Evolutionary conservation across 257 asterid genomes (phyloP).

Genomic region (Nyctanthes arbortristis): DNA sequence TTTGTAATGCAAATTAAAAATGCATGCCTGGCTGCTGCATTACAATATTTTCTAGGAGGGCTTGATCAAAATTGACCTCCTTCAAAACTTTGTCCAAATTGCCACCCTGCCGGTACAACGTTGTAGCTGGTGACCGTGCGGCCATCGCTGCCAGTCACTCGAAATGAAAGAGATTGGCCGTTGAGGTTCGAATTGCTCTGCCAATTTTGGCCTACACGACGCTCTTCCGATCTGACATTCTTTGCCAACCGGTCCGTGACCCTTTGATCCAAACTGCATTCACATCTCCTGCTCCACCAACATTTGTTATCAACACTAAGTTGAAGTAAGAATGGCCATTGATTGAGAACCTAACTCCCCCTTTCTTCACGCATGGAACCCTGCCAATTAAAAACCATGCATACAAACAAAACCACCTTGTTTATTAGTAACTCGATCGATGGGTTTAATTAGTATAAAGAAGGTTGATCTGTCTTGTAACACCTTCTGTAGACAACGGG

Average conservation of each 20-base stretch:
- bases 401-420: too few species aligned
- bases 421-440: too few species aligned
- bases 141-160: conserved; percentile 50
- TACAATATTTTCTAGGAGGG: neutral
- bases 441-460: too few species aligned
- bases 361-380: conserved; percentile 49
- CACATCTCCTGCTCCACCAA: conserved; percentile 61
- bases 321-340: conserved; percentile 59
- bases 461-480: too few species aligned
- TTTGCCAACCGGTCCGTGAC: conserved; percentile 44
- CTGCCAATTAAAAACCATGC: conserved; percentile 20
- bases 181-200: conserved; percentile 41
- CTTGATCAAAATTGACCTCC: conserved; percentile 28
- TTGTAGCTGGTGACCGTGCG: conserved; percentile 34
- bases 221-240: conserved; percentile 59
- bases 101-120: conserved; percentile 47
- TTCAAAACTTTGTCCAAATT: conserved; percentile 58
- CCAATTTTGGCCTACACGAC: conserved; percentile 78
- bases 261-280: conserved; percentile 48
- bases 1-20: too few species aligned
- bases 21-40: too few species aligned
- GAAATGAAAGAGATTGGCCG: conserved; percentile 52
- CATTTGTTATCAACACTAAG: conserved; percentile 53
- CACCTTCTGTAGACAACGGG: conserved; percentile 45
- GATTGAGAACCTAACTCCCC: conserved; percentile 54